These are phyloP conservation scores for Cercospora canescens DNA, from an alignment of 2,329 filamentous ascomycete species.

Conservation along the genomic window DNA sequence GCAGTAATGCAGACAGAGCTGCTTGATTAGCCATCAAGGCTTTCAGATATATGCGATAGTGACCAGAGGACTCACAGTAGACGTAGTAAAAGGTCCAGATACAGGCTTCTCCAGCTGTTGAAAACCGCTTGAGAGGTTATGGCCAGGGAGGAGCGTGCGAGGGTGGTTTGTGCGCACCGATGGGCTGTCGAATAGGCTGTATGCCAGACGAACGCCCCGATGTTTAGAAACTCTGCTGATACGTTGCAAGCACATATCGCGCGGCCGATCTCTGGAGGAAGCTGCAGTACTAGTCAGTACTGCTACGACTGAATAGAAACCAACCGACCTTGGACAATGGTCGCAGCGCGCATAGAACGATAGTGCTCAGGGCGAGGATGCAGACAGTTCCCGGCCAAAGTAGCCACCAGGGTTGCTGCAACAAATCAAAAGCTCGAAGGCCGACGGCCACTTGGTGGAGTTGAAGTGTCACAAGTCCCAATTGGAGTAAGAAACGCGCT, in stretches of 20 bases:
- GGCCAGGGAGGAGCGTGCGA: background rate
- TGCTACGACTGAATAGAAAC: background rate
- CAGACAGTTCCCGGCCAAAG: background rate
- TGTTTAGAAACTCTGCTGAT: background rate
- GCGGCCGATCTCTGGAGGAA: background rate
- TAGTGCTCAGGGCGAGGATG: background rate
- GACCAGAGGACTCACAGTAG: background rate
- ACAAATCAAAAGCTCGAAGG: background rate
- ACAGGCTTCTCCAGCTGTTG: background rate
- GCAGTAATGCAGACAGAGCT: background rate
- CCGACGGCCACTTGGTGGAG: background rate
- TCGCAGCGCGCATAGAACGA: background rate
- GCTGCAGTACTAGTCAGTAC: background rate
- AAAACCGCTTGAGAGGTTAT: background rate
- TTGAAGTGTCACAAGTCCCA: background rate
- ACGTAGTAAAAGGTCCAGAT: background rate
- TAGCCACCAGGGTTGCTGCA: background rate
- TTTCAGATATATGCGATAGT: background rate
- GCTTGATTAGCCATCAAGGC: background rate
- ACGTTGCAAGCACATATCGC: background rate
- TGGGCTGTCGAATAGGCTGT: background rate
- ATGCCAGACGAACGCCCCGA: background rate
- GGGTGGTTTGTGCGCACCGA: background rate
- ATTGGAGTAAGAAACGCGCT: background rate
- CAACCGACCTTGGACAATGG: background rate